A percentile compares a stretch with the other conserved stretches of the same genome.
phyloP scores from a whole-genome alignment of 768 basidiomycete genomes.

The Serendipita sp. region DNA sequence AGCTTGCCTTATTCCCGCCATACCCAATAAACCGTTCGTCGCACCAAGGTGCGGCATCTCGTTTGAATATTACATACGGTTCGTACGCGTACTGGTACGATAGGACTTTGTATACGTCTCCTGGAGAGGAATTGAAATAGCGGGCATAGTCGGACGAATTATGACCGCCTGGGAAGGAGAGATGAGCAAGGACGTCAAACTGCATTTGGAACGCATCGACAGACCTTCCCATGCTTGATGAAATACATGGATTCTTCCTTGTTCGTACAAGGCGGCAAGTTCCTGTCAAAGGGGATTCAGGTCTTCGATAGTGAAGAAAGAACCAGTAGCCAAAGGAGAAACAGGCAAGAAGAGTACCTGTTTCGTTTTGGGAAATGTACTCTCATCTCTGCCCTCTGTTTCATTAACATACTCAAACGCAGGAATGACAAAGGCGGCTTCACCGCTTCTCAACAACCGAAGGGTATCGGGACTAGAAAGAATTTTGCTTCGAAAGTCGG shows the following conservation, averaged over 20 bases:
- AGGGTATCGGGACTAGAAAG: constrained; percentile 27
- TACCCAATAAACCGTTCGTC: constrained; percentile 85
- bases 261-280: constrained; percentile 41
- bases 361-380: constrained; percentile 52
- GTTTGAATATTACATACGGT: constrained; percentile 72
- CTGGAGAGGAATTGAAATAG: constrained; percentile 40
- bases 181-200: constrained; percentile 23
- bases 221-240: constrained; percentile 2
- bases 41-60: constrained; percentile 61
- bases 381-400: constrained; percentile 41
- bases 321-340: not conserved
- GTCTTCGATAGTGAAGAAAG: constrained; percentile 17
- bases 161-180: constrained; percentile 61
- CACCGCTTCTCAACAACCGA: constrained; percentile 37
- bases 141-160: constrained; percentile 61
- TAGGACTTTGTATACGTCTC: constrained; percentile 48
- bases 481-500: constrained; percentile 52
- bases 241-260: constrained; percentile 51
- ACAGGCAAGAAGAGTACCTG: constrained; percentile 23
- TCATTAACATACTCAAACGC: constrained; percentile 68
- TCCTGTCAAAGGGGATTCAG: constrained; percentile 11
- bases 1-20: constrained; percentile 85
- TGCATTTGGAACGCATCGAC: not conserved
- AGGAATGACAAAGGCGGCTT: constrained; percentile 61
- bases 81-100: constrained; percentile 75